phyloP scores from a whole-genome alignment of 2,329 filamentous ascomycete genomes.

The Ophiostoma quercus region DNA sequence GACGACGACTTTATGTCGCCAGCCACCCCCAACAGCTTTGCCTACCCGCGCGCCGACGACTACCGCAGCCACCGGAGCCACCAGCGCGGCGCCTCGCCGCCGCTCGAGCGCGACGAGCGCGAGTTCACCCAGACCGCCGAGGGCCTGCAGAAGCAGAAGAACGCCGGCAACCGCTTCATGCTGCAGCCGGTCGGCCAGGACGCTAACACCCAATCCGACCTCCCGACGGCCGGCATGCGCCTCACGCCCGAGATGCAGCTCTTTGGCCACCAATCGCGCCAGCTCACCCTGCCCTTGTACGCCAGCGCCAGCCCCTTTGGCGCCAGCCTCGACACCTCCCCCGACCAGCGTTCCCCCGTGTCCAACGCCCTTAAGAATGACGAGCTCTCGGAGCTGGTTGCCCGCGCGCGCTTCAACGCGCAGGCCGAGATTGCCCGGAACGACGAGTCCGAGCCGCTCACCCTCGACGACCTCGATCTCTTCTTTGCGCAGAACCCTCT shows the following conservation, averaged over 20 bases:
- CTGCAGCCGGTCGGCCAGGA: conserved; percentile 27
- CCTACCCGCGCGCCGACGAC: not conserved
- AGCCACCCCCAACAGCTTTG: conserved; percentile 52
- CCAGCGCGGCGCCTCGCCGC: conserved; percentile 73
- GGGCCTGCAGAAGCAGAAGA: conserved; percentile 65
- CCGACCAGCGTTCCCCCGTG: conserved; percentile 48
- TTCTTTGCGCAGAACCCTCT: conserved; percentile 58
- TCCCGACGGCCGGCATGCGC: too few species aligned
- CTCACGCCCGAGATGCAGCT: conserved; percentile 31
- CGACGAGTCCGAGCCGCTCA: conserved; percentile 78
- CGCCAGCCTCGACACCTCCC: conserved; percentile 40
- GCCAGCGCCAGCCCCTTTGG: conserved; percentile 22
- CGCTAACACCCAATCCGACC: not conserved
- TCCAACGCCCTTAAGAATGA: conserved; percentile 34
- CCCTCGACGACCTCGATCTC: conserved; percentile 81
- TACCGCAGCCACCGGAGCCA: conserved; percentile 39
- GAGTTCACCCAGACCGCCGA: conserved; percentile 96
- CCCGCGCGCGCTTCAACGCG: not conserved
- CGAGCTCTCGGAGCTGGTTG: conserved; percentile 35
- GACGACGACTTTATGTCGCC: conserved; percentile 57
- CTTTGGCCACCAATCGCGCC: conserved; percentile 45
- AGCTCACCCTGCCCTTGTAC: not conserved
- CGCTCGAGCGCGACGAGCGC: conserved; percentile 87
- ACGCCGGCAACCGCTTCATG: conserved; percentile 41
- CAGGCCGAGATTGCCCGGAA: conserved; percentile 48